phyloP scores from a whole-genome alignment of 2,329 filamentous ascomycete species.

The Ophiocordyceps sinensis region DNA sequence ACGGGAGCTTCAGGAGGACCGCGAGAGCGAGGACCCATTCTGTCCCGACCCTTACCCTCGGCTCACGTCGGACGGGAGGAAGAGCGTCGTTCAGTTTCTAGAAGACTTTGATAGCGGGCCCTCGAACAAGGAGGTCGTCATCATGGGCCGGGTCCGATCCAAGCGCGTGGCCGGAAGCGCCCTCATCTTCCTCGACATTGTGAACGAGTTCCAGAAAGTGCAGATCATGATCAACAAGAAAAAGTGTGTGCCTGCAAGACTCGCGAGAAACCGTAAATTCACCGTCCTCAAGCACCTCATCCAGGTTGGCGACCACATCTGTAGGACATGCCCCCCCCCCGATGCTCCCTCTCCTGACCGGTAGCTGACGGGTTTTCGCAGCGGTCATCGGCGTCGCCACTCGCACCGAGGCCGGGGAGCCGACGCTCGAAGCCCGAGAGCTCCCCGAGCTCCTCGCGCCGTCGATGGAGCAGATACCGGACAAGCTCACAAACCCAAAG shows the following conservation, averaged over 20 bases:
- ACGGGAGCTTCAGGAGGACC: slow-evolving; percentile 16
- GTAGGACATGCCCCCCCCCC: slow-evolving; percentile 38
- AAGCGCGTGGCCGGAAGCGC: slow-evolving; percentile 60
- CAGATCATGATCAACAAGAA: slow-evolving; percentile 65
- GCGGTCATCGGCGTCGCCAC: slow-evolving; percentile 58
- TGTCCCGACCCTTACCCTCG: slow-evolving; percentile 22
- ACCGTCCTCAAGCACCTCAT: slow-evolving; percentile 51
- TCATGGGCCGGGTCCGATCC: slow-evolving; percentile 54
- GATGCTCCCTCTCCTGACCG: neutral
- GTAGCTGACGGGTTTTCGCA: slow-evolving; percentile 18
- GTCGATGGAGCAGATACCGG: slow-evolving; percentile 65
- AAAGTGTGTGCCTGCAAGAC: slow-evolving; percentile 23
- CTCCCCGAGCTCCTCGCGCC: slow-evolving; percentile 64
- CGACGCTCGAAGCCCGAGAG: slow-evolving; percentile 54
- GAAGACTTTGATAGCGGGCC: slow-evolving; percentile 12
- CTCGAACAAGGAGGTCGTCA: slow-evolving; percentile 16
- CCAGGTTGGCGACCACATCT: slow-evolving; percentile 70
- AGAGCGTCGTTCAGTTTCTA: slow-evolving; percentile 20
- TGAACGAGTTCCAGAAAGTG: slow-evolving; percentile 54
- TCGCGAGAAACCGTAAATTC: slow-evolving; percentile 27
- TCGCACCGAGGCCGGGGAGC: slow-evolving; percentile 56
- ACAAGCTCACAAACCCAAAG: slow-evolving; percentile 54
- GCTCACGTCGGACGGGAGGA: slow-evolving; percentile 11
- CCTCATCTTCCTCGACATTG: slow-evolving; percentile 72
- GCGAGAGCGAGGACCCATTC: slow-evolving; percentile 18